Evolutionary conservation across 1,139 yeast genomes (phyloP).

Genomic region (Diutina catenulata): DNA sequence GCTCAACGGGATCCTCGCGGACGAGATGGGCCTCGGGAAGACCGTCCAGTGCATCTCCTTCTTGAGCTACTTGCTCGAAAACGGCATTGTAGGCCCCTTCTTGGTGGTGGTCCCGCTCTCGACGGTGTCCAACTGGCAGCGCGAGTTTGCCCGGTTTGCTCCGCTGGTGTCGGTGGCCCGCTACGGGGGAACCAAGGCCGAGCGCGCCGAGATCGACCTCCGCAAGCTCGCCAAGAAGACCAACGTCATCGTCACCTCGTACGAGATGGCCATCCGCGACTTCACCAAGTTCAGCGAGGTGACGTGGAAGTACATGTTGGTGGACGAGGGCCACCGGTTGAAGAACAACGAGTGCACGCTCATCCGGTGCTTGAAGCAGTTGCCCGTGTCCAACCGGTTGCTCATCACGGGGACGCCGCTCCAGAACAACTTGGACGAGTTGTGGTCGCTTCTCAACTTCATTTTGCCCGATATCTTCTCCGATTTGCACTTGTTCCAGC

Average conservation of each 20-base stretch:
- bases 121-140: conserved; percentile 75
- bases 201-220: conserved; percentile 23
- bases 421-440: conserved; percentile 77
- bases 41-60: conserved; percentile 80
- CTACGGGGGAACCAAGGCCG: conserved; percentile 55
- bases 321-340: conserved; percentile 92
- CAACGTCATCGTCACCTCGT: conserved; percentile 64
- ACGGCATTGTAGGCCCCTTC: conserved; percentile 76
- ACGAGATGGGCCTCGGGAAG: conserved; percentile 95
- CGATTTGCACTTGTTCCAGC: conserved; percentile 78
- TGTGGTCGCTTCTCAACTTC: conserved; percentile 85
- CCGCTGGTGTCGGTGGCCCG: conserved; percentile 54
- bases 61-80: conserved; percentile 63
- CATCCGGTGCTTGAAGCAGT: conserved; percentile 55
- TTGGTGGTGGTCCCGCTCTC: conserved; percentile 81
- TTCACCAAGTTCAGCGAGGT: conserved; percentile 36
- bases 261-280: conserved; percentile 70
- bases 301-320: conserved; percentile 74
- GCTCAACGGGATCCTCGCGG: conserved; percentile 87
- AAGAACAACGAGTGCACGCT: conserved; percentile 73
- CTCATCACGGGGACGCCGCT: conserved; percentile 88
- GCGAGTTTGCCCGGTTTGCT: conserved; percentile 61
- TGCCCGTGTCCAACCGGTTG: conserved; percentile 57
- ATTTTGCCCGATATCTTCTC: conserved; percentile 87
- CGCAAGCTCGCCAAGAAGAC: conserved; percentile 15